A percentile compares a stretch with the other conserved stretches of the same genome.
Conservation (phyloP, 805 yeast genomes). For the Cyberlindnera lachancei region DNA sequence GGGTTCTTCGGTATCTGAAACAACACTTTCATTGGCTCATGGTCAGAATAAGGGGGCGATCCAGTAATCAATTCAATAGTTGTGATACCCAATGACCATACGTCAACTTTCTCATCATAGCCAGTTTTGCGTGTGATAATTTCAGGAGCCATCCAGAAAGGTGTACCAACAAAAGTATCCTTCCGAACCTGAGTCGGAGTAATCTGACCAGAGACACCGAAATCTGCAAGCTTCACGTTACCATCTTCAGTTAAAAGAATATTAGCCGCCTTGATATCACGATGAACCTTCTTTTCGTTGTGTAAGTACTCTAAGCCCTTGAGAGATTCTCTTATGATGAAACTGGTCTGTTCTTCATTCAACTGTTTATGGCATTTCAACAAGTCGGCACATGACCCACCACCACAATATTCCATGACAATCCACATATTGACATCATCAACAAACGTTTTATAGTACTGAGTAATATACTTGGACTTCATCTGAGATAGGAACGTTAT, state of each 20-base stretch:
- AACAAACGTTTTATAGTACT: constrained; percentile 55
- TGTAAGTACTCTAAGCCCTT: constrained; percentile 75
- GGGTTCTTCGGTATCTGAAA: constrained; percentile 57
- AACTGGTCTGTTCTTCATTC: constrained; percentile 52
- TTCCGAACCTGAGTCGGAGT: constrained; percentile 52
- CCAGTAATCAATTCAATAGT: constrained; percentile 81
- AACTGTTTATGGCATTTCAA: constrained; percentile 47
- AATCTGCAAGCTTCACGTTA: constrained; percentile 76
- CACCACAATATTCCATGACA: constrained; percentile 93
- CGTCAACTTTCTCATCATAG: constrained; percentile 81
- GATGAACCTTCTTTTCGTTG: constrained; percentile 65
- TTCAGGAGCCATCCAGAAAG: constrained; percentile 99
- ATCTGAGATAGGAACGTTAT: constrained; percentile 66
- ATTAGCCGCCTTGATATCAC: constrained; percentile 90
- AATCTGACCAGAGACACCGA: constrained; percentile 87
- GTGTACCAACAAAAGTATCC: constrained; percentile 87
- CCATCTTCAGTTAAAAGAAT: constrained; percentile 67
- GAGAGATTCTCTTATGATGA: constrained; percentile 55
- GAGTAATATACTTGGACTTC: constrained; percentile 54
- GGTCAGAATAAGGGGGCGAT: constrained; percentile 66
- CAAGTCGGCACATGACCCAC: constrained; percentile 82
- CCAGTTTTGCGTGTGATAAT: constrained; percentile 59
- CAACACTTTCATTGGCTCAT: constrained; percentile 72
- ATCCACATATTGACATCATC: constrained; percentile 73
- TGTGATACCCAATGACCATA: constrained; percentile 95